Evolutionary conservation across 495 filamentous ascomycete species (phyloP), one percentile per base, ranked within the genome.

Genomic region (Aspergillus sclerotiicarbonarius): DNA sequence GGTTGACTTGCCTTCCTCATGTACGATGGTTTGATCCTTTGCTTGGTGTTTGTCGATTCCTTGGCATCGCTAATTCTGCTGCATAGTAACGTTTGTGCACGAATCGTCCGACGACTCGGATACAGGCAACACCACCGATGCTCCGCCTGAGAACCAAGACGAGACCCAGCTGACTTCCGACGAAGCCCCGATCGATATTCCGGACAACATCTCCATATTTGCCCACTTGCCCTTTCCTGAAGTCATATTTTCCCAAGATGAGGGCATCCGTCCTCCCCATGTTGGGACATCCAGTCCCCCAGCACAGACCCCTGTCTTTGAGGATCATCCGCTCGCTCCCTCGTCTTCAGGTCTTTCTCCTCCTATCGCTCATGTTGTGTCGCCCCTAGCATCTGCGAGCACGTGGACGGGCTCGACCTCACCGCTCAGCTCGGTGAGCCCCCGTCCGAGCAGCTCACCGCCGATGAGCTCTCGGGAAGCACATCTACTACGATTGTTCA

Each of bases 11-110:
- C 65, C 68, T 25, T 62, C 57, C 10, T 66, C 64, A 4, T 61
- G 73, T 76, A 67, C 31, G 66, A 8, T 32, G 6, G 31, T n/a
- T 44, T 30, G 31, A 12, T 33, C 1, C 9, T 43, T 8, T 8
- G 43, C 20, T 31, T 37, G 45, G 8, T 33, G 1, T 19, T 31
- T 6, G n/a, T 43, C 20, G n/a, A 21, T 31, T 41, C 10, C 13
- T 30, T 41, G 15, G 4, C 50, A 15, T 7, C 8, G 9, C 54
- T 57, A 21, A 45, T 29, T 35, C 8, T 43, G 25, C 15, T 37
- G 9, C 18, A 2, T 20, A 74, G 73, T 74, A 46, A 72, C 68
- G 16, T 76, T 76, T 39, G 61, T 74, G 9, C 63, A 66, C 13
- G 73, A 71, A 56, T 39, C 62, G 1, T 61, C 50, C 8, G 67